Percentiles rank a stretch among this genome's conserved stretches.
phyloP scores from a whole-genome alignment of 345 rosid species.

The Eucalyptus regnans region DNA sequence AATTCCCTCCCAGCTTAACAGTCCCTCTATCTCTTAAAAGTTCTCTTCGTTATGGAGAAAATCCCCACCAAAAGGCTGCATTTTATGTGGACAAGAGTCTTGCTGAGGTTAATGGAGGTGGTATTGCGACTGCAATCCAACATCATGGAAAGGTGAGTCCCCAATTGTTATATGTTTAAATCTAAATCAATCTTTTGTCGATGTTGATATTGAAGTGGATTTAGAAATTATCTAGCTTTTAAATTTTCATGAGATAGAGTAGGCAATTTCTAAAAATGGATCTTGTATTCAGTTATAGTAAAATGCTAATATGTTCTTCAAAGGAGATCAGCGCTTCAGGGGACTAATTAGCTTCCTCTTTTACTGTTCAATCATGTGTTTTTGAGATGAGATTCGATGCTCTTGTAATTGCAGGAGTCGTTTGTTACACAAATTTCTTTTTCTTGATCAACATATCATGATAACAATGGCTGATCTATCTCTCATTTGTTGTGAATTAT shows the following conservation, averaged over 20 bases:
- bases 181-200: not conserved
- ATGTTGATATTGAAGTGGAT: not conserved
- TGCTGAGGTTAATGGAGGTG: slow-evolving; percentile 84
- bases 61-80: slow-evolving; percentile 94
- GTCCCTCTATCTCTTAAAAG: slow-evolving; percentile 27
- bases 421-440: not conserved
- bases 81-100: slow-evolving; percentile 78
- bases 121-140: slow-evolving; percentile 88
- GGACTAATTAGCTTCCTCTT: not conserved
- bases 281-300: not conserved
- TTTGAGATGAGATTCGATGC: not conserved
- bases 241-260: not conserved
- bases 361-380: not conserved
- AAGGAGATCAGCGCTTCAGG: not conserved
- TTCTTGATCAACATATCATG: not conserved
- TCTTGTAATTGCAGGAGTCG: not conserved
- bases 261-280: not conserved
- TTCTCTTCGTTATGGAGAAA: slow-evolving; percentile 1
- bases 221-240: not conserved
- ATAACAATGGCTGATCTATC: not conserved
- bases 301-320: not conserved
- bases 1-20: slow-evolving; percentile 77
- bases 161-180: not conserved
- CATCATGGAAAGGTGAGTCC: slow-evolving; percentile 87
- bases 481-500: not conserved